phyloP scores from a whole-genome alignment of 495 filamentous ascomycete species.

The Articulospora tetracladia region DNA sequence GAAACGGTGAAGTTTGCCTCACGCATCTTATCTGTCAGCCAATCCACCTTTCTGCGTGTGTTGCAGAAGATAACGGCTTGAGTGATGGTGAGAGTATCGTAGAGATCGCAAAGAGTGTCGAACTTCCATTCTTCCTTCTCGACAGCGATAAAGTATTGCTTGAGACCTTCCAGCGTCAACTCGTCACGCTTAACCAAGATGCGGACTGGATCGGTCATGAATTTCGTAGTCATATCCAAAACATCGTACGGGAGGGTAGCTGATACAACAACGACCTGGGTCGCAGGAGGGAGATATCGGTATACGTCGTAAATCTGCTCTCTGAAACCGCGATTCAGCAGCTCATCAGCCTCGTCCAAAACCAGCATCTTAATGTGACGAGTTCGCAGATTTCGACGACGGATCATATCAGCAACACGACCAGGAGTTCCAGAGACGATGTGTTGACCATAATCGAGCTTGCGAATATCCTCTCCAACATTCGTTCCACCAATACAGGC shows the following conservation, averaged over 20 bases:
- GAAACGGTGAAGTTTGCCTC: conserved; percentile 98
- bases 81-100: conserved; percentile 98
- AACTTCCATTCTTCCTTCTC: conserved; percentile 99
- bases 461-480: conserved; percentile 94
- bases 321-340: conserved; percentile 87
- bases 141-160: conserved; percentile 99
- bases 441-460: conserved; percentile 94
- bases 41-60: conserved; percentile 98
- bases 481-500: conserved; percentile 98
- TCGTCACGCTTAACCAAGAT: conserved; percentile 99
- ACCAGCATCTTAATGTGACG: conserved; percentile 99
- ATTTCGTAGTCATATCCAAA: conserved; percentile 98
- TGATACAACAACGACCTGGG: conserved; percentile 96
- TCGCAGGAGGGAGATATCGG: conserved; percentile 90
- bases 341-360: conserved; percentile 94
- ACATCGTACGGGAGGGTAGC: conserved; percentile 98
- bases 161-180: conserved; percentile 94
- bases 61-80: conserved; percentile 99
- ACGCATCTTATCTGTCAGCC: conserved; percentile 98
- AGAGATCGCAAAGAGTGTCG: conserved; percentile 98
- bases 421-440: conserved; percentile 96
- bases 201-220: conserved; percentile 98
- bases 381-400: conserved; percentile 87
- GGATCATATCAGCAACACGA: conserved; percentile 98
- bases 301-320: conserved; percentile 99